Base-by-base conservation (phyloP, 2,329 filamentous ascomycete species). In the Aspergillus caelatus region DNA sequence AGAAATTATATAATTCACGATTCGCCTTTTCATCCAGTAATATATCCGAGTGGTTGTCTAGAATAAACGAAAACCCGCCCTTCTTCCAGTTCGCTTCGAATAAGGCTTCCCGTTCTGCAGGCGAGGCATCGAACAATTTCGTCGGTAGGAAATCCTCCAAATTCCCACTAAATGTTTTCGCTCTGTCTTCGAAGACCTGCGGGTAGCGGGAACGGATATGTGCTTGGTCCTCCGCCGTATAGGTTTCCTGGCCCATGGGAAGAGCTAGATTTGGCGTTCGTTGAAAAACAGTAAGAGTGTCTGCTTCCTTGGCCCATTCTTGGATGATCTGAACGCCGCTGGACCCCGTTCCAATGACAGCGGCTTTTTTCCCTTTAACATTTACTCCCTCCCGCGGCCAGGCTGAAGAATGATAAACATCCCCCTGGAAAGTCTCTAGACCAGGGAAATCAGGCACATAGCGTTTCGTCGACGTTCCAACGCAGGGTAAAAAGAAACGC, bases 181-280 rank as follows among this genome's bases (percentile, higher is more conserved):
- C 8, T 32, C 48, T 11, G 26, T 28, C 26, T 30, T 30, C 26
- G 8, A 52, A 52, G 23, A 52, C 7, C 26, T 52, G 26, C 7
- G 48, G 48, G 28, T 52, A 52, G 14, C 14, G 19, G 6, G 48
- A 30, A 2, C 48, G 48, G 8, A 30, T 30, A 3, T 23, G 16
- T 4, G 62, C 81, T 83, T 67, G 85, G 76, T 3, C 76, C 61
- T 67, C 81, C 84, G 67, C 85, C 83, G 64, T 79, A 73, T 70
- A 90, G 1, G 77, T 63, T 3, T 78, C 76, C 63, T 85, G 81
- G 3, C 81, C 78, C 86, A 91, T 89, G 0, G 87, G 88, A 1
- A 90, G 70, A 0, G 86, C 85, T 4, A 89, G 75, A 66, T 91
- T 91, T 0, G 89, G 88, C 1, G 88, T 91, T 14, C 89, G 83